Conservation (phyloP, 768 basidiomycete species). For the Rhodotorula paludigena region DNA sequence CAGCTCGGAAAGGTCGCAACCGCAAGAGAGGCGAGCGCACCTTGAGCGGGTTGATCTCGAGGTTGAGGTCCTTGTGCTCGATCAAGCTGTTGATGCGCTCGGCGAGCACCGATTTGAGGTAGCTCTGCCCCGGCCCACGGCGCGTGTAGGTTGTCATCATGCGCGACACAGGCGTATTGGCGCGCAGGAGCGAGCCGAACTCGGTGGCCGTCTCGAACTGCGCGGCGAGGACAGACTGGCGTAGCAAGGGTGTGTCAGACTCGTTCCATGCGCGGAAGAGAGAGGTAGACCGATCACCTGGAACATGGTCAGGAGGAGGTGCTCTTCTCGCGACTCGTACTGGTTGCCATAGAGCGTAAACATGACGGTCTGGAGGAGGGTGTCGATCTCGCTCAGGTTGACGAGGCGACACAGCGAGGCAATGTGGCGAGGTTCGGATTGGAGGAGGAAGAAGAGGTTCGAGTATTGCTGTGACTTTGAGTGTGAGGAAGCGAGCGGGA, state of each 20-base stretch:
- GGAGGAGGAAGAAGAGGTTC: conserved; percentile 96
- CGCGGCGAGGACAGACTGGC: conserved; percentile 88
- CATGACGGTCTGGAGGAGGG: conserved; percentile 98
- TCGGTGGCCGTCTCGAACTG: conserved; percentile 99
- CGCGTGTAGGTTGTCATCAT: conserved; percentile 99
- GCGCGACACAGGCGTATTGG: conserved; percentile 96
- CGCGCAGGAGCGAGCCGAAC: conserved; percentile 95
- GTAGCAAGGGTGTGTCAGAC: not conserved
- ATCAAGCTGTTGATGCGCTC: conserved; percentile 98
- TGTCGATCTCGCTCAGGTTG: conserved; percentile 93
- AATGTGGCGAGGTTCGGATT: conserved; percentile 94
- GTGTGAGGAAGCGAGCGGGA: not conserved
- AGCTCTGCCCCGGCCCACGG: conserved; percentile 95
- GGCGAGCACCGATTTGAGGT: conserved; percentile 92
- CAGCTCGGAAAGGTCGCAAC: not conserved
- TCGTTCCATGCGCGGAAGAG: not conserved
- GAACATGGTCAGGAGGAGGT: conserved; percentile 97
- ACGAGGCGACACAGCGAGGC: conserved; percentile 94
- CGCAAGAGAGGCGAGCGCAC: conserved; percentile 48
- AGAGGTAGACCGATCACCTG: conserved; percentile 47
- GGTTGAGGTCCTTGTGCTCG: conserved; percentile 97
- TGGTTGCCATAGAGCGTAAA: conserved; percentile 99
- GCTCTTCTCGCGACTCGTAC: conserved; percentile 97
- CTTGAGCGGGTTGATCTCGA: conserved; percentile 99
- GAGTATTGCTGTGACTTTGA: conserved; percentile 84